Conservation (phyloP, 2,329 filamentous ascomycete species). For the Fusarium avenaceum region DNA sequence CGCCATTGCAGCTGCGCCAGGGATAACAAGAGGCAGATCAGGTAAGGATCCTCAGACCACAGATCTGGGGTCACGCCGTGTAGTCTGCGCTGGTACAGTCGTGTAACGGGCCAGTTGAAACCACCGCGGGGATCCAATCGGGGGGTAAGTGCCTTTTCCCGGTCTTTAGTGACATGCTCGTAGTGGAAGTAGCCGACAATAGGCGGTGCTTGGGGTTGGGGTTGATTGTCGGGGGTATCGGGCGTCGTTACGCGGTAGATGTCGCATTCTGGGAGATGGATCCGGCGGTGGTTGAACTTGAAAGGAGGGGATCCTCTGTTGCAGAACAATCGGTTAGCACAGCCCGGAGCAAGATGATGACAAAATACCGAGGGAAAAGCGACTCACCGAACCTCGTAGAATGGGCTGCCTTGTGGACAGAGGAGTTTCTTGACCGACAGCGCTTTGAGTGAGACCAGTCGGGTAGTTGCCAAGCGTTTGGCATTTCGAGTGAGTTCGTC, state of each 20-base stretch:
- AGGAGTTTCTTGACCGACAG: not conserved
- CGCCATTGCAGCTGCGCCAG: slow-evolving; percentile 5
- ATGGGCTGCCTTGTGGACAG: not conserved
- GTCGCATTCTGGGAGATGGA: not conserved
- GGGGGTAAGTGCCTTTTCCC: not conserved
- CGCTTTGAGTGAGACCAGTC: not conserved
- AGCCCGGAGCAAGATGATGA: not conserved
- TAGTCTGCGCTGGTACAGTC: slow-evolving; percentile 2
- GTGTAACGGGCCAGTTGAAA: slow-evolving; percentile 2
- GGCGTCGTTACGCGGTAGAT: not conserved
- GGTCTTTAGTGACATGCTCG: not conserved
- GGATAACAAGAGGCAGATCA: slow-evolving; percentile 15
- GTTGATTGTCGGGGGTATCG: not conserved
- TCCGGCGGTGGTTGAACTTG: not conserved
- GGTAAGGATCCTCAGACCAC: slow-evolving; percentile 17
- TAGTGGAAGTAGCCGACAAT: slow-evolving; percentile 16
- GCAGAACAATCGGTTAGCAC: not conserved
- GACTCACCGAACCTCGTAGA: not conserved
- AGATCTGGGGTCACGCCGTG: not conserved
- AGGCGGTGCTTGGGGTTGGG: not conserved
- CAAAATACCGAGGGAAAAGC: too few relatives aligned
- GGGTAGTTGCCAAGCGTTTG: not conserved
- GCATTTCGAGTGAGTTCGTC: not conserved
- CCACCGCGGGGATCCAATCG: not conserved
- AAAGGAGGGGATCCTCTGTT: too few relatives aligned